Evolutionary conservation across 2,329 filamentous ascomycete genomes (phyloP).

Genomic region (Aspergillus ochraceus): DNA sequence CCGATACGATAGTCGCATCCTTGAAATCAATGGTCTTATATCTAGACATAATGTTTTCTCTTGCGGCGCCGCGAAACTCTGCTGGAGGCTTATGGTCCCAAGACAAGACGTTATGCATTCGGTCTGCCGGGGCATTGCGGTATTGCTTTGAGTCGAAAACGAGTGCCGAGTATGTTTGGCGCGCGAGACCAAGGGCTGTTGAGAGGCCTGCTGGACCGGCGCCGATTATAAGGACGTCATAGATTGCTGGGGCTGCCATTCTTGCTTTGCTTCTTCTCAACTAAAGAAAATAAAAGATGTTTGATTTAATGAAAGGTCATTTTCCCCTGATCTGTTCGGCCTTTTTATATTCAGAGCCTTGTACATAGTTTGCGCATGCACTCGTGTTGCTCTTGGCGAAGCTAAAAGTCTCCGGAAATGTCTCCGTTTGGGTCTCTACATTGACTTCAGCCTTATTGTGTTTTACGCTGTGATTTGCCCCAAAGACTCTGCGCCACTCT

Average conservation of each 20-base stretch:
- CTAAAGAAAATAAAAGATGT: background rate
- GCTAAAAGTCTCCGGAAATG: background rate
- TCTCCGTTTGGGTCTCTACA: background rate
- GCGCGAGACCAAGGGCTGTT: constrained; percentile 38
- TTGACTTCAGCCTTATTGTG: background rate
- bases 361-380: background rate
- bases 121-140: constrained; percentile 43
- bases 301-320: background rate
- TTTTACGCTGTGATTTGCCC: no score
- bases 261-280: background rate
- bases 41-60: constrained; percentile 34
- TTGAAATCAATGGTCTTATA: constrained; percentile 37
- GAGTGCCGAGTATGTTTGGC: constrained; percentile 40
- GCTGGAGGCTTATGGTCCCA: constrained; percentile 40
- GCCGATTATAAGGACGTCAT: constrained; percentile 34
- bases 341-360: background rate
- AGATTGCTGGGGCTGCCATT: background rate
- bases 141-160: constrained; percentile 48
- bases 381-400: background rate
- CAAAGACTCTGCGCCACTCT: no score
- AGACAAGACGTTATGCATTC: constrained; percentile 49
- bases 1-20: constrained; percentile 2
- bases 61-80: constrained; percentile 33
- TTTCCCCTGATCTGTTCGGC: background rate
- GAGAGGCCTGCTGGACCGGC: constrained; percentile 47